These are phyloP conservation scores for Arachis stenosperma DNA, from an alignment of 306 rosid genomes.

Conservation along the genomic window DNA sequence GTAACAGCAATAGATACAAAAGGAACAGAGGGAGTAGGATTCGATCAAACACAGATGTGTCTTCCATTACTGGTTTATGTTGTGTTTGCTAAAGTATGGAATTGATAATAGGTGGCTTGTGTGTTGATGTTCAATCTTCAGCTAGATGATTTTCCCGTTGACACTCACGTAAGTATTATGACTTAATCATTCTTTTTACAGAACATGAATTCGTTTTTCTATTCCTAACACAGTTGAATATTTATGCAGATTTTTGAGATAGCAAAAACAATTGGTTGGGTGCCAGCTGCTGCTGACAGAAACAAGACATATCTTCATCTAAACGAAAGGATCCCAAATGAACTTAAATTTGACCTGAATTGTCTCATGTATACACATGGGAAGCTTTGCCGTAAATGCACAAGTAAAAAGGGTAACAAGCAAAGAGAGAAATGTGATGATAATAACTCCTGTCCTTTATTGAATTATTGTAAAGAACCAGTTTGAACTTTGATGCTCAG, in stretches of 20 bases:
- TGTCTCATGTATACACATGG: constrained; percentile 91
- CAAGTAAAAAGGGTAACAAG: constrained; percentile 53
- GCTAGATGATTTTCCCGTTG: constrained; percentile 94
- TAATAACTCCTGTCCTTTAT: constrained; percentile 58
- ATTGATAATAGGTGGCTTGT: constrained; percentile 53
- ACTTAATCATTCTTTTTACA: constrained; percentile 27
- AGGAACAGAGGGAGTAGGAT: neutral
- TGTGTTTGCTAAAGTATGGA: constrained; percentile 27
- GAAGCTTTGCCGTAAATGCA: constrained; percentile 72
- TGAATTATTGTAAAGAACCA: constrained; percentile 46
- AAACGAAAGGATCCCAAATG: constrained; percentile 77
- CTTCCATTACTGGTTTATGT: constrained; percentile 1
- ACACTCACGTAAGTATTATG: constrained; percentile 78
- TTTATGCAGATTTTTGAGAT: constrained; percentile 79
- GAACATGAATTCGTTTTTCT: constrained; percentile 7
- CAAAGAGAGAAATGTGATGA: constrained; percentile 48
- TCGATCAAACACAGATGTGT: constrained; percentile 19
- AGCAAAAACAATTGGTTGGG: constrained; percentile 78
- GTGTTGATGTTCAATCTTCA: constrained; percentile 66
- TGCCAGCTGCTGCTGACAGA: constrained; percentile 77
- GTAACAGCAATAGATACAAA: no score
- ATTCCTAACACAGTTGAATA: constrained; percentile 1
- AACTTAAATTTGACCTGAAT: constrained; percentile 86
- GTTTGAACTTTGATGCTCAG: constrained; percentile 25
- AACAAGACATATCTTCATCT: constrained; percentile 86